A percentile compares a stretch with the other conserved stretches of the same genome.
Conservation (phyloP, 2,329 filamentous ascomycete genomes). For the Pseudogymnoascus sp. region DNA sequence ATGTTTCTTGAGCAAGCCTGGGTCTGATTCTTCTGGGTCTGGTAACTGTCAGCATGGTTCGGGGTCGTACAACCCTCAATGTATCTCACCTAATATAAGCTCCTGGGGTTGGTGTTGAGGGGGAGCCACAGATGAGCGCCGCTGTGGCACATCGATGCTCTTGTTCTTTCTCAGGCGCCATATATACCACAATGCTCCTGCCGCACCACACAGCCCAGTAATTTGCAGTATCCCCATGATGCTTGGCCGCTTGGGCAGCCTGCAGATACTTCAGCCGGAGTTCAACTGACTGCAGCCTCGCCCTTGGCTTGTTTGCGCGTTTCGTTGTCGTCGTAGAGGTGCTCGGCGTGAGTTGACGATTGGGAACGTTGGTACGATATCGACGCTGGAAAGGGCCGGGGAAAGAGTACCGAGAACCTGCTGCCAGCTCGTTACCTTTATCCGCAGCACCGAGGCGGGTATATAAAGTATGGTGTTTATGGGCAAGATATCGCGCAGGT, state of each 20-base stretch:
- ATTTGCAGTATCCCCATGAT: conserved; percentile 1
- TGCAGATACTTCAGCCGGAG: background rate
- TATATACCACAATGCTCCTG: background rate
- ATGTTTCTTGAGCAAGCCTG: conserved; percentile 71
- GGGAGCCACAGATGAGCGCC: background rate
- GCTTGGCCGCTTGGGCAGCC: background rate
- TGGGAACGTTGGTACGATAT: background rate
- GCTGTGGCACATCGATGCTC: background rate
- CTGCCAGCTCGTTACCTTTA: conserved; percentile 3
- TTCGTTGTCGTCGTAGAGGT: background rate
- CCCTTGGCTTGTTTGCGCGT: background rate
- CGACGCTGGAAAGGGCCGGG: background rate
- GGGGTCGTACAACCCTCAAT: background rate
- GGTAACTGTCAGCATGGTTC: background rate
- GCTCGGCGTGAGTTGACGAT: background rate
- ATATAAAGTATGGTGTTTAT: conserved; percentile 1
- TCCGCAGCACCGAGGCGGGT: conserved; percentile 1
- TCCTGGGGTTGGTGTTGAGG: background rate
- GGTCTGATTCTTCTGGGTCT: conserved; percentile 45
- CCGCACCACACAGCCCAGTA: background rate
- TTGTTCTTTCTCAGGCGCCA: background rate
- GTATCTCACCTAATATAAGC: background rate
- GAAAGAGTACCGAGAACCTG: background rate
- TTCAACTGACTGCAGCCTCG: background rate
- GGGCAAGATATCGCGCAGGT: conserved; percentile 1